These are phyloP conservation scores for Blastocystis sp. DNA, from an alignment of 352 stramenopile genomes.

Conservation along the genomic window DNA sequence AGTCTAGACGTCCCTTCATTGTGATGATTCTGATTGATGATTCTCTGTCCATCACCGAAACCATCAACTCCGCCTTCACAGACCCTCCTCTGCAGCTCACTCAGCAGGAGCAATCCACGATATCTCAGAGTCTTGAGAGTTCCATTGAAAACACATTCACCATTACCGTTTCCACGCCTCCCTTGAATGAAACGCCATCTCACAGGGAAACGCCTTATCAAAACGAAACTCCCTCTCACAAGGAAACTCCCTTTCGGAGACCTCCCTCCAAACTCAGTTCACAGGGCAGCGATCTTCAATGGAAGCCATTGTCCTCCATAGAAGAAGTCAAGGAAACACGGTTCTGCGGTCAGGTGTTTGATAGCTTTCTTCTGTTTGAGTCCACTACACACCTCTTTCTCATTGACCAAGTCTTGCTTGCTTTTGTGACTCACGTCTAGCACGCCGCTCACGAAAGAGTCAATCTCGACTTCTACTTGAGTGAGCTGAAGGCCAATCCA, in stretches of 20 bases:
- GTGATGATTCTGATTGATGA: background rate
- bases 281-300: too few species aligned
- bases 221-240: too few species aligned
- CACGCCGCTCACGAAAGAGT: slow-evolving; percentile 28
- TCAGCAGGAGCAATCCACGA: too few species aligned
- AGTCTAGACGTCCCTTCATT: background rate
- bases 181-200: too few species aligned
- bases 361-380: slow-evolving; percentile 39
- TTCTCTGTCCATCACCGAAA: background rate
- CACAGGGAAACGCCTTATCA: too few species aligned
- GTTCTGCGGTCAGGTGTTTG: slow-evolving; percentile 14
- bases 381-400: background rate
- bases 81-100: too few species aligned
- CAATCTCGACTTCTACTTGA: slow-evolving; percentile 27
- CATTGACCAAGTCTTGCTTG: background rate
- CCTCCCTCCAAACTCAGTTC: too few species aligned
- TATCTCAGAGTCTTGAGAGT: too few species aligned
- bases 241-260: too few species aligned
- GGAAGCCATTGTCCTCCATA: background rate
- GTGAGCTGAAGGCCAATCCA: background rate
- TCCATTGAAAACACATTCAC: too few species aligned
- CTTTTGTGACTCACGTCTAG: background rate
- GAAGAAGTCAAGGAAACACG: background rate
- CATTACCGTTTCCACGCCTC: too few species aligned
- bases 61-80: background rate